Conservation (phyloP, 2,329 filamentous ascomycete genomes). For the Colletotrichum sublineola region DNA sequence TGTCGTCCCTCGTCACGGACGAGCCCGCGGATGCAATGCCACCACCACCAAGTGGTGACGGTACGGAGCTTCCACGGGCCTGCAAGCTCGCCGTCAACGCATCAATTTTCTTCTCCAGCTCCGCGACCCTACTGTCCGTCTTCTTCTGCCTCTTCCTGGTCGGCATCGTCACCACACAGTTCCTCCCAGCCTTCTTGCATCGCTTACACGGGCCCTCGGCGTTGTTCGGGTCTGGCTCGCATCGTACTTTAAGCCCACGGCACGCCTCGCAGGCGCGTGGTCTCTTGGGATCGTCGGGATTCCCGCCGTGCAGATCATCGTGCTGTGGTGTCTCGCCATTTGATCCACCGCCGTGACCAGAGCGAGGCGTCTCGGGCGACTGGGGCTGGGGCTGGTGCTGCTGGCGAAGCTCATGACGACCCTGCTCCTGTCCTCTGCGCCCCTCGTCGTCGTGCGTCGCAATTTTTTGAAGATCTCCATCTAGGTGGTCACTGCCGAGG, state of each 20-base stretch:
- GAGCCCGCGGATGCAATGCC: constrained; percentile 33
- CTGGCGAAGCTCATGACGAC: constrained; percentile 5
- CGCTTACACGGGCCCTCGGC: constrained; percentile 77
- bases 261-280: constrained; percentile 82
- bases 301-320: constrained; percentile 33
- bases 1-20: constrained; percentile 3
- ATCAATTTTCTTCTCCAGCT: constrained; percentile 94
- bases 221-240: constrained; percentile 78
- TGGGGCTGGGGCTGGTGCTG: constrained; percentile 13
- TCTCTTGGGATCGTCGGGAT: constrained; percentile 69
- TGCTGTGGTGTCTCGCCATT: constrained; percentile 32
- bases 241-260: constrained; percentile 84
- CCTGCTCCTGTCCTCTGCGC: constrained; percentile 9
- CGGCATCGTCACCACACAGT: constrained; percentile 82
- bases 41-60: constrained; percentile 42
- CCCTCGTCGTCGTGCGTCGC: constrained; percentile 8
- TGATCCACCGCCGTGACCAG: constrained; percentile 25
- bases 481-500: constrained; percentile 6
- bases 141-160: constrained; percentile 89
- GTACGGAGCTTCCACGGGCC: constrained; percentile 55
- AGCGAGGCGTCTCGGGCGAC: constrained; percentile 33
- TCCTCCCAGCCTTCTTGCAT: constrained; percentile 83
- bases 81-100: constrained; percentile 85
- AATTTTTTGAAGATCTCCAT: neutral
- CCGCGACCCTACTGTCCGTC: constrained; percentile 88